These are phyloP conservation scores for Castanospermum australe DNA, from an alignment of 306 rosid species.

Conservation along the genomic window DNA sequence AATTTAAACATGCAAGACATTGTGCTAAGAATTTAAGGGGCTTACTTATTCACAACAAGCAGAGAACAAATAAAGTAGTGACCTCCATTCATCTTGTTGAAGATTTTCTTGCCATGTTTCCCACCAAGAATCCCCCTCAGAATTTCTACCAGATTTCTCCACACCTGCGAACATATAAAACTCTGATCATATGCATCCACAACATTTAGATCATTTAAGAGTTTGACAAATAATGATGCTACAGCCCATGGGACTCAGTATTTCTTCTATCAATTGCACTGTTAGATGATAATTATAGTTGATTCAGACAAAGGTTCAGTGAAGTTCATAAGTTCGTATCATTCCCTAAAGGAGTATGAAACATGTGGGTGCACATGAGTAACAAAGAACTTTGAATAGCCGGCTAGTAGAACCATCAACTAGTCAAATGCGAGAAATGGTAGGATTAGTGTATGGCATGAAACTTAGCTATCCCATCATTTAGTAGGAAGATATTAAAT, in stretches of 20 bases:
- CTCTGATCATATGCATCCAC: constrained; percentile 8
- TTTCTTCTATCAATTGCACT: constrained; percentile 16
- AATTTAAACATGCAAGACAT: constrained; percentile 28
- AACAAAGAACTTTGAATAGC: background rate
- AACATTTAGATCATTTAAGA: constrained; percentile 17
- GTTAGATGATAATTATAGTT: constrained; percentile 10
- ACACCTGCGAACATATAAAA: constrained; percentile 59
- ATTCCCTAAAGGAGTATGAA: background rate
- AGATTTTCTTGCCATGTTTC: constrained; percentile 99
- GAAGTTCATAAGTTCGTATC: background rate
- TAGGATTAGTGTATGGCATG: background rate
- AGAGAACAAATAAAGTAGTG: constrained; percentile 18
- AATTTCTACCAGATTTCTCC: constrained; percentile 94
- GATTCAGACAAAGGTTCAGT: constrained; percentile 16
- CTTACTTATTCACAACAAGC: constrained; percentile 8
- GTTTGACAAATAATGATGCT: background rate
- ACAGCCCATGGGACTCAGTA: background rate
- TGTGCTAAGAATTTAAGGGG: constrained; percentile 1
- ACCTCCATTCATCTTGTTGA: constrained; percentile 99
- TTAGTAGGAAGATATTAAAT: background rate
- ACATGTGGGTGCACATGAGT: background rate
- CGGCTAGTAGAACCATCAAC: constrained; percentile 17
- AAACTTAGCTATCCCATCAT: background rate
- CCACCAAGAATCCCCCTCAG: constrained; percentile 98
- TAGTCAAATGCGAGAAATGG: background rate